Conservation (phyloP, 2,329 filamentous ascomycete genomes). For the Aspergillus pseudonomiae region DNA sequence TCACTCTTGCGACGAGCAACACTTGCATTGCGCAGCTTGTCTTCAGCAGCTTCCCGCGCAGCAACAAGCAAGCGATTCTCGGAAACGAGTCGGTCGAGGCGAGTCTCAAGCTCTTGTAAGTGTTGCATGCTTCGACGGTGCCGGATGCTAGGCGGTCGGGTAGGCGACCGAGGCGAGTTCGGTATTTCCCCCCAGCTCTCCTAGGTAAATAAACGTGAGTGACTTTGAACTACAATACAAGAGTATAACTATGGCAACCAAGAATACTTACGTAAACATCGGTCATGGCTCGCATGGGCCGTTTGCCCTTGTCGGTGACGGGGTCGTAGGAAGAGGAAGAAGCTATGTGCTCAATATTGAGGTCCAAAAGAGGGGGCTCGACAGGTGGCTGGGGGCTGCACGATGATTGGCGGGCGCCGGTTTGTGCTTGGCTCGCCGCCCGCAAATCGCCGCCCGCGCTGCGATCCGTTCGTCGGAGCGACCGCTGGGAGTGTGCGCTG, state of each 20-base stretch:
- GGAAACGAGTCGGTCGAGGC: slow-evolving; percentile 78
- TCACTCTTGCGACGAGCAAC: slow-evolving; percentile 58
- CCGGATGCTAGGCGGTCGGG: slow-evolving; percentile 91
- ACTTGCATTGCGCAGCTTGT: slow-evolving; percentile 59
- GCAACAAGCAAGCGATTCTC: slow-evolving; percentile 83
- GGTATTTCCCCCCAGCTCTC: slow-evolving; percentile 91
- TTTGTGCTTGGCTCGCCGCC: slow-evolving; percentile 60
- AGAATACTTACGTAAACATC: slow-evolving; percentile 80
- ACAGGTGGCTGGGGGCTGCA: slow-evolving; percentile 32
- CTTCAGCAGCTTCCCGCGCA: slow-evolving; percentile 70
- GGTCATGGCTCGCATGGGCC: slow-evolving; percentile 81
- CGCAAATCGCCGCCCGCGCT: slow-evolving; percentile 62
- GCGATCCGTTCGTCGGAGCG: slow-evolving; percentile 69
- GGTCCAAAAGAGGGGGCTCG: slow-evolving; percentile 23
- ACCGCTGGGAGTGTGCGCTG: slow-evolving; percentile 34
- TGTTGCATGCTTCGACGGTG: slow-evolving; percentile 97
- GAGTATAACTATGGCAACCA: slow-evolving; percentile 12
- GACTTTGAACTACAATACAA: slow-evolving; percentile 6
- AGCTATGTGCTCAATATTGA: slow-evolving; percentile 42
- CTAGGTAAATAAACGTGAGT: slow-evolving; percentile 52
- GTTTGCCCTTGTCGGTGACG: slow-evolving; percentile 84
- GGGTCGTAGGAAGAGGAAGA: slow-evolving; percentile 68
- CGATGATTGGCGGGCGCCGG: slow-evolving; percentile 26
- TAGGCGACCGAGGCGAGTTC: slow-evolving; percentile 84
- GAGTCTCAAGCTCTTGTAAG: slow-evolving; percentile 80